These are phyloP conservation scores for Fusarium sp. DNA, from an alignment of 2,329 filamentous ascomycete species.

Conservation along the genomic window DNA sequence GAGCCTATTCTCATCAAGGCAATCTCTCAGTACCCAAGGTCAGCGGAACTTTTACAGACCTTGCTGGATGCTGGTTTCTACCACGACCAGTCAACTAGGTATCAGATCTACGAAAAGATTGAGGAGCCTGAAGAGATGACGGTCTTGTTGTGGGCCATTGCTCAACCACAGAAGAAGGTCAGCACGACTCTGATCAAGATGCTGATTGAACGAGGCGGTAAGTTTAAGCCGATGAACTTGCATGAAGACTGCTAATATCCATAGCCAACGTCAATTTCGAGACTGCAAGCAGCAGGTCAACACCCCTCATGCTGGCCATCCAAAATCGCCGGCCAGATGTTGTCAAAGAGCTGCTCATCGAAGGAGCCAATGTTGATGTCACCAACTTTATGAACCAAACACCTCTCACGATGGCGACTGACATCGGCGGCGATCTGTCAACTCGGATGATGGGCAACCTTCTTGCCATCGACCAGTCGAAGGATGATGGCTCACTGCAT, in stretches of 20 bases:
- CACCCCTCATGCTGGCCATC: constrained; percentile 74
- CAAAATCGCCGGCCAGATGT: constrained; percentile 70
- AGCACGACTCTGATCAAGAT: constrained; percentile 71
- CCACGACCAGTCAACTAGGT: constrained; percentile 67
- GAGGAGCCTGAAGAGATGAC: constrained; percentile 70
- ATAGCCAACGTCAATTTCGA: constrained; percentile 72
- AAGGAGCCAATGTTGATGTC: constrained; percentile 73
- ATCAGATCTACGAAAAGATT: constrained; percentile 61
- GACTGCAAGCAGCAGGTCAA: constrained; percentile 66
- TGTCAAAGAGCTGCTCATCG: constrained; percentile 69
- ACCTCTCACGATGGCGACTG: constrained; percentile 73
- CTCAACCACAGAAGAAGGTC: constrained; percentile 75
- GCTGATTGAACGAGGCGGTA: constrained; percentile 64
- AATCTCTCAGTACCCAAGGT: constrained; percentile 69
- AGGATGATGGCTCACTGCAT: constrained; percentile 78
- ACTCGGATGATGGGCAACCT: constrained; percentile 70
- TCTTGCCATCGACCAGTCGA: constrained; percentile 69
- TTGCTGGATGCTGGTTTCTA: constrained; percentile 73
- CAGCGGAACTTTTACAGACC: constrained; percentile 65
- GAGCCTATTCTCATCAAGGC: constrained; percentile 68
- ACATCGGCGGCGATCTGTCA: constrained; percentile 67
- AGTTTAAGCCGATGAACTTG: constrained; percentile 35
- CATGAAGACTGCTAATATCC: constrained; percentile 30
- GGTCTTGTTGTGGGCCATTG: constrained; percentile 73
- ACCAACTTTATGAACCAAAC: constrained; percentile 71